These are phyloP conservation scores for Penicillium palitans DNA, from an alignment of 2,329 filamentous ascomycete species.

Conservation along the genomic window DNA sequence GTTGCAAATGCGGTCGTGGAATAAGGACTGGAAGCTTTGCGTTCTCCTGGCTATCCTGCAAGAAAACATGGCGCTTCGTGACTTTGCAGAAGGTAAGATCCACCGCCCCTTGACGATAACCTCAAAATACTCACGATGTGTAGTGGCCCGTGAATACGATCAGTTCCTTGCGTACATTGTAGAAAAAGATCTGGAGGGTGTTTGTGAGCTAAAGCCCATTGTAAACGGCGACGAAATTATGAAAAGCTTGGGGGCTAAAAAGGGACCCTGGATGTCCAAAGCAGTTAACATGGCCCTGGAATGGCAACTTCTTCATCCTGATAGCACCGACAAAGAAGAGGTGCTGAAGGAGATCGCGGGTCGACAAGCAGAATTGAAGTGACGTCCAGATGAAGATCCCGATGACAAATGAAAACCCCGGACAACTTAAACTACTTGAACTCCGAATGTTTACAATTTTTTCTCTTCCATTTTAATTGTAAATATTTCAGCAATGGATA, in stretches of 20 bases:
- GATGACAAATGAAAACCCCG: conserved; percentile 12
- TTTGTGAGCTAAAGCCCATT: conserved; percentile 61
- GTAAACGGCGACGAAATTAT: conserved; percentile 75
- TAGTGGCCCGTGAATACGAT: conserved; percentile 54
- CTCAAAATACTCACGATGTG: conserved; percentile 15
- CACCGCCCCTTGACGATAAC: not conserved
- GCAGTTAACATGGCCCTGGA: conserved; percentile 78
- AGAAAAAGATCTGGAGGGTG: conserved; percentile 49
- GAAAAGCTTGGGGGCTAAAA: conserved; percentile 63
- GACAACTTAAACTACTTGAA: conserved; percentile 6
- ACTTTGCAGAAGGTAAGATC: conserved; percentile 34
- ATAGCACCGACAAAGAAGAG: conserved; percentile 54
- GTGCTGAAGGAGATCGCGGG: conserved; percentile 61
- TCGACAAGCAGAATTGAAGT: conserved; percentile 54
- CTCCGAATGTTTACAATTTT: not conserved
- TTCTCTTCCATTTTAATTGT: not conserved
- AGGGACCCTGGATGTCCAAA: conserved; percentile 77
- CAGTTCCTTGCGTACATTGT: conserved; percentile 55
- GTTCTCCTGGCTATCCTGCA: conserved; percentile 43
- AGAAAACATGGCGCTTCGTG: conserved; percentile 38
- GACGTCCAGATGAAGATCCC: conserved; percentile 25
- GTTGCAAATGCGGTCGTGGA: conserved; percentile 37
- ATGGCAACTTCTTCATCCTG: conserved; percentile 85
- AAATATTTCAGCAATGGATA: conserved; percentile 25
- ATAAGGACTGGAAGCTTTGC: conserved; percentile 43